Percentiles rank a stretch among this genome's conserved stretches.
Conservation (phyloP, 1,139 yeast genomes). For the Sugiyamaella neomexicana region DNA sequence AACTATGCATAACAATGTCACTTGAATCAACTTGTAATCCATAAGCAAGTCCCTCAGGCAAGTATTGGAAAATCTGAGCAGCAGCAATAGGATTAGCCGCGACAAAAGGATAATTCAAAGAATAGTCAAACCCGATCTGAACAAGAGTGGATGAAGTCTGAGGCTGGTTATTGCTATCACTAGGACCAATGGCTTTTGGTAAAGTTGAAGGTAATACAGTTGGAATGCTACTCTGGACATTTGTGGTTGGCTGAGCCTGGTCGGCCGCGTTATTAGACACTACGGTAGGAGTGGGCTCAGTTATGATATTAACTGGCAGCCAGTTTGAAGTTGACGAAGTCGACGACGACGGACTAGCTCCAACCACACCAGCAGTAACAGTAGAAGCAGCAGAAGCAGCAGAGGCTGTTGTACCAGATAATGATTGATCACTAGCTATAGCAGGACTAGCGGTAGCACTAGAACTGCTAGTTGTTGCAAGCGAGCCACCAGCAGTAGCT, state of each 20-base stretch:
- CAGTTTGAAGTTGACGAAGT: conserved; percentile 32
- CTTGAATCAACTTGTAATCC: conserved; percentile 37
- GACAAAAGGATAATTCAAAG: conserved; percentile 45
- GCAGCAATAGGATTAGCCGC: conserved; percentile 44
- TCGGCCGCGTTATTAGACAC: conserved; percentile 20
- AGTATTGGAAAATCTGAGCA: conserved; percentile 46
- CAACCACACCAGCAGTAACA: conserved; percentile 7
- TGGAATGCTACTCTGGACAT: conserved; percentile 27
- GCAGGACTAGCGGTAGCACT: conserved; percentile 11
- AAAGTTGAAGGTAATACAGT: conserved; percentile 35
- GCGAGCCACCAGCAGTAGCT: background rate
- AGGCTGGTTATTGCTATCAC: conserved; percentile 33
- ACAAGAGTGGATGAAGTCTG: conserved; percentile 38
- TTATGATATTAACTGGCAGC: conserved; percentile 38
- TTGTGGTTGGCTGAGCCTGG: conserved; percentile 20
- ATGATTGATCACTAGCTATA: conserved; percentile 16
- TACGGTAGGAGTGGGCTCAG: conserved; percentile 30
- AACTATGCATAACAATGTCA: conserved; percentile 37
- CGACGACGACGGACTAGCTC: conserved; percentile 17
- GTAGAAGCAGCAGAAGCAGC: conserved; percentile 20
- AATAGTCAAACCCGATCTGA: conserved; percentile 45
- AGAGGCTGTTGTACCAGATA: conserved; percentile 4
- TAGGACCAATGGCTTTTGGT: conserved; percentile 45
- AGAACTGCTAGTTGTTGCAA: conserved; percentile 16
- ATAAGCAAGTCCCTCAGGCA: conserved; percentile 44